Evolutionary conservation across 2,329 filamentous ascomycete species (phyloP), one percentile per base, ranked within the genome.

Genomic region (Arthrocladium fulminans): DNA sequence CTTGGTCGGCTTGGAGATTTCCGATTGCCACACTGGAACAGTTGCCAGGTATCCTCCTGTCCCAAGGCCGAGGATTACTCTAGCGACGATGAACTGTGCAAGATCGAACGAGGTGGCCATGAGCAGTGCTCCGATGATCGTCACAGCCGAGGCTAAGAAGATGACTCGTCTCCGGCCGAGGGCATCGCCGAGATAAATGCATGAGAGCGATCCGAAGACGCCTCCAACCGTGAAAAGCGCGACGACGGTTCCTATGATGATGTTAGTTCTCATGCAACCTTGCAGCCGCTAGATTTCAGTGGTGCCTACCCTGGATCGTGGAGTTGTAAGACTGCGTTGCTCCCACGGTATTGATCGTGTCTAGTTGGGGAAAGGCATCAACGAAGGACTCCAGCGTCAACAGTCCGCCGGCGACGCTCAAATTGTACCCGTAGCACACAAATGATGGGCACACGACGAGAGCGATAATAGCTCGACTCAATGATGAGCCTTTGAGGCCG

Each of bases 401-500:
- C 54, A 90, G 79, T 49, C 82, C 82, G 40, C 81, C 84, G 74
- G 86, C 87, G 7, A 87, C 82, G 60, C 84, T 47, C n/a, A 22
- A 15, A 22, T 45, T 34, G 24, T 43, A 43, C 20, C 40, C 40
- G 8, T n/a, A 27, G 13, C 24, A 9, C 20, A 43, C n/a, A 23
- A 43, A 17, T 5, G 37, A 3, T 7, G 6, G 8, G 17, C 27
- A 29, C 27, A 13, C 7, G 27, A 29, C 27, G n/a, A n/a, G n/a
- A 7, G 27, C 27, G 7, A 7, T 7, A 7, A 29, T 13, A 13
- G 27, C 27, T 13, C 7, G 7, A 13, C 13, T 7, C 27, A 29
- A 7, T 7, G 7, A 7, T 7, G 7, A 13, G 27, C 27, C 27
- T 7, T 13, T 7, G 13, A 29, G 27, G 27, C 27, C 27, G 7